Base-by-base conservation (phyloP, 1,139 yeast species). In the Suhomyces taliae region DNA sequence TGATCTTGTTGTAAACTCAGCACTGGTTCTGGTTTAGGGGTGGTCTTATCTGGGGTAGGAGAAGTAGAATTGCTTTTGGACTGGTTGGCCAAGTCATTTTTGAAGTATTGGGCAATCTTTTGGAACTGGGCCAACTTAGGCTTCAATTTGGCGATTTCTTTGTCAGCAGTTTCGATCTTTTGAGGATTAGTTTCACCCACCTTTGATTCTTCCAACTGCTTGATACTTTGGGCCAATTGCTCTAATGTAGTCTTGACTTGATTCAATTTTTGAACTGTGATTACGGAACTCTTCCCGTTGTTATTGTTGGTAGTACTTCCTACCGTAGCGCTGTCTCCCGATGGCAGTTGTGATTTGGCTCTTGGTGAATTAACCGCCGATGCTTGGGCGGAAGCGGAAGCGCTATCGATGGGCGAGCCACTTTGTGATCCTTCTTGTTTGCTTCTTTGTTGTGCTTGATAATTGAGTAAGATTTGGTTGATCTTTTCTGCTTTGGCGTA, bases 401-500 rank as follows among this genome's bases (percentile, higher is more conserved):
- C 32, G 29, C 27, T 24, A 26, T 41, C 40, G 12, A 39, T 38
- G 27, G 57, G 45, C 10, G 53, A 39, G 6, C 43, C 45, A 4
- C 39, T 36, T 6, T 41, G 39, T 1, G 53, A 37, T 6, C 39
- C 43, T 27, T 48, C 51, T 42, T 40, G 56, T 31, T 36, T 44
- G 14, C 50, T 55, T 19, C 52, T 49, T 46, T 70, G 76, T 51
- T 72, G 76, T 19, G 70, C 71, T 48, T 72, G 73, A 53, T 71
- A 74, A 45, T 62, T 70, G 33, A 72, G 52, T 44, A 77, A 73
- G 51, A 71, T 75, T 61, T 69, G 72, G 58, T 78, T 81, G 58
- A 88, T 82, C 51, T 79, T 79, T 47, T 87, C 87, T 6, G 93
- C 95, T 50, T 82, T 83, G 51, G 76, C 73, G 53, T 81, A 69